Percentiles rank a stretch among this genome's conserved stretches.
Conservation (phyloP, 805 yeast genomes). For the Candida easanensis region DNA sequence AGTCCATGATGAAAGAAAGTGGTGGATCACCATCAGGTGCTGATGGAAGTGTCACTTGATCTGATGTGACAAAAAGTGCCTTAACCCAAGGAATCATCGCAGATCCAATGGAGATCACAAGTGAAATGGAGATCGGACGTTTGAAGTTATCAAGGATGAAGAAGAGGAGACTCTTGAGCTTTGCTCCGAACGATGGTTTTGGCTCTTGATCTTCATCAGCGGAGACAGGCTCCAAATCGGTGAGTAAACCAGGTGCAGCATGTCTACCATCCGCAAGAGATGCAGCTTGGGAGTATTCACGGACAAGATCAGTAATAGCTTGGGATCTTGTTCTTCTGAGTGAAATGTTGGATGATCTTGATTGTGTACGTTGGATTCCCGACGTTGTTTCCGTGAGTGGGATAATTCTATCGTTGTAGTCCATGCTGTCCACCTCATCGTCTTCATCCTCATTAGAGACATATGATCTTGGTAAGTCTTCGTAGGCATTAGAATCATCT, state of each 20-base stretch:
- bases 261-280: constrained; percentile 16
- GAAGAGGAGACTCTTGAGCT: constrained; percentile 1
- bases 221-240: constrained; percentile 16
- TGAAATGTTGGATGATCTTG: constrained; percentile 13
- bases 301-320: constrained; percentile 43
- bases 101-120: constrained; percentile 59
- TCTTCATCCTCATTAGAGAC: not conserved
- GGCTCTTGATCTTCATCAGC: not conserved
- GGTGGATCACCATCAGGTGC: constrained; percentile 93
- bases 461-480: no score
- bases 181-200: not conserved
- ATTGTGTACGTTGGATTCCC: constrained; percentile 11
- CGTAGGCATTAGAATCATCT: constrained; percentile 1
- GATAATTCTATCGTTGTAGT: constrained; percentile 3
- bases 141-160: constrained; percentile 47
- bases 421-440: constrained; percentile 1
- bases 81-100: constrained; percentile 89
- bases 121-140: constrained; percentile 72
- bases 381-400: constrained; percentile 5
- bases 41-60: constrained; percentile 43
- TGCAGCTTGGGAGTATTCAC: constrained; percentile 38
- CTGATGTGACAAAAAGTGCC: constrained; percentile 59
- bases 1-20: constrained; percentile 81
- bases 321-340: constrained; percentile 27
- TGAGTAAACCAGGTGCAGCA: constrained; percentile 20